Conservation (phyloP, 2,329 filamentous ascomycete genomes). For the Aspergillus sclerotialis region DNA sequence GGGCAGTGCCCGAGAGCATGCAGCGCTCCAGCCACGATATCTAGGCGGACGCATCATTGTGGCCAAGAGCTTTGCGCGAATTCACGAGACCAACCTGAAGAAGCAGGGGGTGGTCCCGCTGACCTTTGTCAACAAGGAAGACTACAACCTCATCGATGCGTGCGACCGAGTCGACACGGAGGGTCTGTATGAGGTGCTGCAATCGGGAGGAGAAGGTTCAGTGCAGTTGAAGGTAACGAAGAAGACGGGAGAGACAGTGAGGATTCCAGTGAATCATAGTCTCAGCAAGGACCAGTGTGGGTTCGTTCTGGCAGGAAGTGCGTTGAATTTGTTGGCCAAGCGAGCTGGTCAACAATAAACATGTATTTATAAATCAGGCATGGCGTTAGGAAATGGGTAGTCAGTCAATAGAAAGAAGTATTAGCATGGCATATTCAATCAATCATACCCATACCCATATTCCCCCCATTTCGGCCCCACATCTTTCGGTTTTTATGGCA, state of each 20-base stretch:
- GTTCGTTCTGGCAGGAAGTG: slow-evolving; percentile 90
- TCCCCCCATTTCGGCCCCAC: slow-evolving; percentile 8
- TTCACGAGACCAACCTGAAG: slow-evolving; percentile 94
- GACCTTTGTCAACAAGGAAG: slow-evolving; percentile 79
- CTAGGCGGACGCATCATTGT: slow-evolving; percentile 79
- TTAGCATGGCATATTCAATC: no score
- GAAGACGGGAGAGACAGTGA: slow-evolving; percentile 53
- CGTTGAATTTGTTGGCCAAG: slow-evolving; percentile 76
- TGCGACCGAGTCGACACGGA: slow-evolving; percentile 78
- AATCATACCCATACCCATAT: no score
- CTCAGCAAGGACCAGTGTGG: slow-evolving; percentile 83
- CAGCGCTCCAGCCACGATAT: slow-evolving; percentile 83
- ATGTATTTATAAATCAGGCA: no score
- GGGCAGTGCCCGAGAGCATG: slow-evolving; percentile 81
- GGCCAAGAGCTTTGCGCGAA: slow-evolving; percentile 80
- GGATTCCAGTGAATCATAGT: slow-evolving; percentile 76
- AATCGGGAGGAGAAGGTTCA: slow-evolving; percentile 15
- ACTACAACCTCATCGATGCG: slow-evolving; percentile 77
- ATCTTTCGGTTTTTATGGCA: slow-evolving; percentile 2
- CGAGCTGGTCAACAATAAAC: slow-evolving; percentile 34
- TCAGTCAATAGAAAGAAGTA: no score
- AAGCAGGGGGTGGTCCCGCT: slow-evolving; percentile 95
- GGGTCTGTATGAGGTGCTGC: slow-evolving; percentile 75
- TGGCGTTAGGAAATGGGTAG: slow-evolving; percentile 1
- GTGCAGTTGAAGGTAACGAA: slow-evolving; percentile 15